These are phyloP conservation scores for Trichoderma sp. DNA, from an alignment of 2,329 filamentous ascomycete genomes.

Conservation along the genomic window DNA sequence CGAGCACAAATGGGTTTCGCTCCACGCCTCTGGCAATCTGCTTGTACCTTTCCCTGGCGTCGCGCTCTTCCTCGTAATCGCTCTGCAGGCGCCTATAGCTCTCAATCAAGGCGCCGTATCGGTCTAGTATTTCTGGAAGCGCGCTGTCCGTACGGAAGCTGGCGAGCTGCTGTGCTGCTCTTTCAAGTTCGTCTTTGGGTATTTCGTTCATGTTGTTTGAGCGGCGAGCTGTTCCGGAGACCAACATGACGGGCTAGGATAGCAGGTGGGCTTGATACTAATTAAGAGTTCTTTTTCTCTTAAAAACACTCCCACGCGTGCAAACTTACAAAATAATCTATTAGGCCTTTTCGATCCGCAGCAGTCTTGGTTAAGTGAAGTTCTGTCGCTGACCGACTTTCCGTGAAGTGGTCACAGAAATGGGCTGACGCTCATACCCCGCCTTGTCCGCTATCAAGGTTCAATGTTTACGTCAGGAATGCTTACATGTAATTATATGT, in stretches of 20 bases:
- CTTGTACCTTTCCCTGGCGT: constrained; percentile 56
- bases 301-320: background rate
- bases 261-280: background rate
- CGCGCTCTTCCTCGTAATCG: constrained; percentile 58
- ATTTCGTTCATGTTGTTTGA: constrained; percentile 19
- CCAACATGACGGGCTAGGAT: background rate
- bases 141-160: constrained; percentile 33
- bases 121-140: constrained; percentile 35
- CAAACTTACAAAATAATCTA: background rate
- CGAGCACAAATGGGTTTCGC: constrained; percentile 59
- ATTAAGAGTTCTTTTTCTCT: background rate
- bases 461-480: background rate
- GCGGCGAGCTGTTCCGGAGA: background rate
- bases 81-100: constrained; percentile 57
- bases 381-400: background rate
- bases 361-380: background rate
- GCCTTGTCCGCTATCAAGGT: background rate
- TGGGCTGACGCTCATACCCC: background rate
- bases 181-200: constrained; percentile 34
- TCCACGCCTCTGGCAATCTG: constrained; percentile 50
- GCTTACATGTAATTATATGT: background rate
- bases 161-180: constrained; percentile 32
- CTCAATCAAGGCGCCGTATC: constrained; percentile 45
- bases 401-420: background rate
- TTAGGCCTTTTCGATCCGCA: background rate